Percentiles rank a stretch among this genome's conserved stretches.
Conservation (phyloP, 73 alveolate species). For the Breviolum minutum region DNA sequence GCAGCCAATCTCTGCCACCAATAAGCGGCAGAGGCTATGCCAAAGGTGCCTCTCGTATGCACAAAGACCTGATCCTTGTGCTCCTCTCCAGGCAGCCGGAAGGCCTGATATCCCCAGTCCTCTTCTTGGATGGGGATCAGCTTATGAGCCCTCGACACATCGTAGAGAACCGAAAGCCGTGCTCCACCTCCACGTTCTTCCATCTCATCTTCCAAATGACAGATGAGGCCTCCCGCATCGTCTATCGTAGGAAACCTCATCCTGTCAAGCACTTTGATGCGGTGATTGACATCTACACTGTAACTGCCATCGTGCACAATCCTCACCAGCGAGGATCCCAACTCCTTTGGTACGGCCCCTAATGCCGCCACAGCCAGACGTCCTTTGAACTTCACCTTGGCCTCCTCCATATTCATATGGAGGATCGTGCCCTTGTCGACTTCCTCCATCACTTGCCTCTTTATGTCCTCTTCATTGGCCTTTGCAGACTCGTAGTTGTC, state of each 20-base stretch:
- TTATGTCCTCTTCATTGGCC: neutral
- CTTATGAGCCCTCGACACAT: neutral
- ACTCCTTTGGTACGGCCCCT: slow-evolving; percentile 46
- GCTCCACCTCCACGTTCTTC: neutral
- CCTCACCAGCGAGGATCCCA: slow-evolving; percentile 11
- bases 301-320: neutral
- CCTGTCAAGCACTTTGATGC: slow-evolving; percentile 18
- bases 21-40: neutral
- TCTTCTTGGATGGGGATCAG: neutral
- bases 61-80: neutral
- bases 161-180: neutral
- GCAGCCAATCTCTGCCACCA: slow-evolving; percentile 9
- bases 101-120: neutral
- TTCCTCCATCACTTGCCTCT: neutral
- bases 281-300: slow-evolving; percentile 36
- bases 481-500: slow-evolving; percentile 27
- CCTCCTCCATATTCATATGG: neutral
- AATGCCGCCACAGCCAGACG: slow-evolving; percentile 12
- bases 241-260: slow-evolving; percentile 5
- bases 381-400: neutral
- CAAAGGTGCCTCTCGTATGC: slow-evolving; percentile 5
- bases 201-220: neutral
- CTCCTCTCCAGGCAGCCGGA: neutral
- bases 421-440: neutral
- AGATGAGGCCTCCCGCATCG: neutral